Evolutionary conservation across 345 rosid species (phyloP), one percentile per base, ranked within the genome.

Genomic region (Hibiscus syriacus): DNA sequence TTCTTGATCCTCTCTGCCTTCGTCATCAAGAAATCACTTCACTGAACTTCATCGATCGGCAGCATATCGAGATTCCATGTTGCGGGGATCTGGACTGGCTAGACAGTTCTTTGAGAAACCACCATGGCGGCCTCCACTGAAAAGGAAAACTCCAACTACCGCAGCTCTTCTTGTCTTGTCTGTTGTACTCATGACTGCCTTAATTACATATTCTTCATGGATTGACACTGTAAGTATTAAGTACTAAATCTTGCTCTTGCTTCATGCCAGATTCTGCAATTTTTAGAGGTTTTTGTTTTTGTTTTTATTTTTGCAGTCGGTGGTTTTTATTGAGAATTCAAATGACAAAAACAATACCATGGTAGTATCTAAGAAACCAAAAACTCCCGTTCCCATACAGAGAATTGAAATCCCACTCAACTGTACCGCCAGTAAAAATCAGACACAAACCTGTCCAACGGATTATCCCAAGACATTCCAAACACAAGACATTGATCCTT

Each of bases 361-460:
- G 17, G 23, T 48, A 48, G 13, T 67, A 27, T 17, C 55, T 4
- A 14, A 36, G 11, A 67, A 72, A 50, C 57, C 17, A 70, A 76
- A 23, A 41, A n/a, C n/a, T n/a, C n/a, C n/a, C n/a, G 69, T 69
- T 55, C n/a, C 59, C 25, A 55, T 49, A 20, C 46, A 53, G 55
- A 77, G 26, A 61, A 60, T 72, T 26, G 73, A 64, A 54, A 30
- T 76, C 73, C 86, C 86, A 53, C 72, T 79, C 54, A 59, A 76
- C 6, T 82, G 90, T 76, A 66, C 39, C 54, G 54, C 14, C 23
- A 19, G 12, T 25, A 45, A 32, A 58, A 80, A 77, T 78, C 76
- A 32, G 38, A 77, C 81, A 53, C 69, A 76, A 68, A 75, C 71
- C 2, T 82, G 86, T 67, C 90, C 88, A 17, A 34, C 58, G 11